Percentiles rank a stretch among this genome's conserved stretches.
phyloP scores from a whole-genome alignment of 768 basidiomycete species.

The Amanita pseudoporphyria region DNA sequence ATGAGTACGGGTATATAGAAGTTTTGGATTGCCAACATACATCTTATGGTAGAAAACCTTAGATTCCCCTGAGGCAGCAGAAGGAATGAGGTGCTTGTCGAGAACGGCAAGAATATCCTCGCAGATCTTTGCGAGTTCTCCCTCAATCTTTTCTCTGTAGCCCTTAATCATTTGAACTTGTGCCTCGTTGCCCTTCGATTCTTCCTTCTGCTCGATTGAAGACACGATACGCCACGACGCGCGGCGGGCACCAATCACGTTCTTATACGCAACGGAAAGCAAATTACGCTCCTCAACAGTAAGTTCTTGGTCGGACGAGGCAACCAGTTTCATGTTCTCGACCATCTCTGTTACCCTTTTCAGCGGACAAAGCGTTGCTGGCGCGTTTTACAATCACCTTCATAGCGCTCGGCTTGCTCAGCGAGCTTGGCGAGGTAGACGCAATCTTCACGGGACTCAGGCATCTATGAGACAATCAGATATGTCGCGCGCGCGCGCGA shows the following conservation, averaged over 20 bases:
- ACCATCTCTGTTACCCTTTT: constrained; percentile 72
- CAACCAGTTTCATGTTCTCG: constrained; percentile 98
- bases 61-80: constrained; percentile 92
- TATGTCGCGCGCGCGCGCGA: constrained; percentile 29
- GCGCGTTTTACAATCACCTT: constrained; percentile 45
- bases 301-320: constrained; percentile 95
- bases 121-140: constrained; percentile 95
- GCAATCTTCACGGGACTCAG: constrained; percentile 87
- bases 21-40: constrained; percentile 32
- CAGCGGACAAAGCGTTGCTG: constrained; percentile 9
- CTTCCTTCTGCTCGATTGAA: constrained; percentile 98
- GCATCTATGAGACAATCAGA: constrained; percentile 46
- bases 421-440: constrained; percentile 99
- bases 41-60: constrained; percentile 99
- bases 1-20: constrained; percentile 11
- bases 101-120: constrained; percentile 97
- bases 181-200: constrained; percentile 94
- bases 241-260: constrained; percentile 96
- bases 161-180: constrained; percentile 97
- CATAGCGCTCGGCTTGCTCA: constrained; percentile 99
- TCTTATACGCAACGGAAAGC: constrained; percentile 98
- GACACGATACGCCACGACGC: constrained; percentile 98
- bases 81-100: constrained; percentile 96
- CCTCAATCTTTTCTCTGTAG: constrained; percentile 97
- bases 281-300: constrained; percentile 98